Percentiles rank a stretch among this genome's conserved stretches.
Evolutionary conservation across 768 basidiomycete species (phyloP).

Genomic region (Lepiota venenata): DNA sequence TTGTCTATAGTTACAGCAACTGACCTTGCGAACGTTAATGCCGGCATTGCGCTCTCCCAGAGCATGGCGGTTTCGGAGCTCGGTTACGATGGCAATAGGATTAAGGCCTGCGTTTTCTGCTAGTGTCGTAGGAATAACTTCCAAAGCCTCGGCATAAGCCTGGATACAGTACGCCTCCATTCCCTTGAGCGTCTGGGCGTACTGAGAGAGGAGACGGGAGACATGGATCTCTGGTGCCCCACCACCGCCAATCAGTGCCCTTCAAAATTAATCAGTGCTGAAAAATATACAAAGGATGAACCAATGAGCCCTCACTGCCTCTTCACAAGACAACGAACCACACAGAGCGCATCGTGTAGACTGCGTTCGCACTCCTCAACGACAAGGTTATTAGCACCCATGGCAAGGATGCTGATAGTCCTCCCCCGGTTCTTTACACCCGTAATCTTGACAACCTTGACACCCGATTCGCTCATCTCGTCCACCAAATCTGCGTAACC

Average conservation of each 20-base stretch:
- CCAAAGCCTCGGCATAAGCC: conserved; percentile 95
- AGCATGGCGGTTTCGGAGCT: conserved; percentile 95
- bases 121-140: conserved; percentile 95
- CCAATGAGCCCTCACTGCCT: conserved; percentile 64
- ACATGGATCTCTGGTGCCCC: conserved; percentile 98
- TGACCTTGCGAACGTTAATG: conserved; percentile 95
- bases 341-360: conserved; percentile 98
- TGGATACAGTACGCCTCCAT: conserved; percentile 99
- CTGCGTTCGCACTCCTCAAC: conserved; percentile 97
- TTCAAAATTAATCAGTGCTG: conserved; percentile 12
- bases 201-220: conserved; percentile 85
- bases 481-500: conserved; percentile 96
- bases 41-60: conserved; percentile 93
- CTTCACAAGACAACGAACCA: conserved; percentile 97
- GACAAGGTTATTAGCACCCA: conserved; percentile 89
- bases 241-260: conserved; percentile 93
- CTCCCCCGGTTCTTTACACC: conserved; percentile 93
- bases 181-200: conserved; percentile 90
- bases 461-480: conserved; percentile 76
- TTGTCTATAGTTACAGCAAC: conserved; percentile 17
- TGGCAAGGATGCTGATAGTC: conserved; percentile 94
- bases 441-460: conserved; percentile 91
- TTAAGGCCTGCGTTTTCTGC: conserved; percentile 99
- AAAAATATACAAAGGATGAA: neutral
- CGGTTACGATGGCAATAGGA: conserved; percentile 97